phyloP scores from a whole-genome alignment of 306 rosid species.

The Cucumis cinereus region DNA sequence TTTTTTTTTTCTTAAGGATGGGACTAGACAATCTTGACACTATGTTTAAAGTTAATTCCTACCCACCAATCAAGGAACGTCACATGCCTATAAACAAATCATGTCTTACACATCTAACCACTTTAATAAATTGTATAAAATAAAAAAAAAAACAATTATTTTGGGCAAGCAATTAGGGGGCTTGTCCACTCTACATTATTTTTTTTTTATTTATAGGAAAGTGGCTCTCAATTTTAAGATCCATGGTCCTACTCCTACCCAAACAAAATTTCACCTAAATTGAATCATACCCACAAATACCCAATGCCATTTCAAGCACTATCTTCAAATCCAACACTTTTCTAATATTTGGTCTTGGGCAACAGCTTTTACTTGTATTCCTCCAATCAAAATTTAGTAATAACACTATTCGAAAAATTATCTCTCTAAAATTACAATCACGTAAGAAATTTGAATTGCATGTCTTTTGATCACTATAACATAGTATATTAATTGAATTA shows the following conservation, averaged over 20 bases:
- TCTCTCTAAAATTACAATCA: too few relatives aligned
- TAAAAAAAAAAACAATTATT: not conserved
- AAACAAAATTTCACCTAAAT: not conserved
- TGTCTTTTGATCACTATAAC: too few relatives aligned
- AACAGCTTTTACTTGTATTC: not conserved
- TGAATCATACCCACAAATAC: not conserved
- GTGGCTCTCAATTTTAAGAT: not conserved
- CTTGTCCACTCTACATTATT: not conserved
- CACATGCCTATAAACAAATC: not conserved
- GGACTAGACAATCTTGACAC: not conserved
- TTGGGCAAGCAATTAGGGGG: not conserved
- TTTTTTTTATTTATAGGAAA: not conserved
- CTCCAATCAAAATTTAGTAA: not conserved
- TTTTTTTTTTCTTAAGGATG: not conserved
- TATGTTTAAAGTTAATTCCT: not conserved
- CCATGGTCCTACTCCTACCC: not conserved
- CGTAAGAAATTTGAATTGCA: too few relatives aligned
- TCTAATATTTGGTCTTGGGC: not conserved
- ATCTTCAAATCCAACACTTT: not conserved
- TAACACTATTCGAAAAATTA: not conserved
- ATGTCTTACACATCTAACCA: not conserved
- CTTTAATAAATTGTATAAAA: not conserved
- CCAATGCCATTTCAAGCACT: not conserved
- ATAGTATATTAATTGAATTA: too few relatives aligned
- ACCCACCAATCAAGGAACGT: not conserved